Evolutionary conservation across 768 basidiomycete species (phyloP), one percentile per base, ranked within the genome.

Genomic region (Auriscalpium orientale): DNA sequence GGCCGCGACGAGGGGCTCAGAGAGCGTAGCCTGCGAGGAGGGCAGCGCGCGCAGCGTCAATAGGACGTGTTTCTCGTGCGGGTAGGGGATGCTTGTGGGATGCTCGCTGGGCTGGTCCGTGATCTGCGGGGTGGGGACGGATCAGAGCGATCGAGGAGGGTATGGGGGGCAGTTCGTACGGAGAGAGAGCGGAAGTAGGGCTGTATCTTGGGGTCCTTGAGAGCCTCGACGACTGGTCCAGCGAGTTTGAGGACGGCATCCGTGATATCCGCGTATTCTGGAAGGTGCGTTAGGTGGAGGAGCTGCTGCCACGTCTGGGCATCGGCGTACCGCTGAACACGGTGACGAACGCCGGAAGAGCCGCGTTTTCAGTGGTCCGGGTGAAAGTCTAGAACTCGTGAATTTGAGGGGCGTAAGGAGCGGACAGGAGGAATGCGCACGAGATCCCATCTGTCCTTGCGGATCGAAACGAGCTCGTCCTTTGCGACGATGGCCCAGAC

Each of bases 401-500:
- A n/a, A n/a, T 28, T 28, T 28, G 1, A 28, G 28, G 28, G 28
- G 28, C 28, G 5, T 4, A 28, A 28, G 5, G 28, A 7, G 28
- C 28, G 28, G 28, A 43, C 8, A 34, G 52, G 44, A 47, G n/a
- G 46, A 49, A 53, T n/a, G 76, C 86, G 65, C 56, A 95, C 93
- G 68, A 95, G 70, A 68, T 95, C 94, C 90, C 91, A 97, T 59
- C 93, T 80, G 56, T 76, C 70, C 54, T 83, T 76, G 69, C 83
- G 85, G 64, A 91, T 80, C 37, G 74, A 73, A 55, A 78, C 71
- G 58, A 95, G 75, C 61, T 91, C 87, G 56, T 86, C 81, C 74
- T 95, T 97, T 36, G 81, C 77, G 28, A 93, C 85, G 53, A 94
- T 68, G 10, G 83, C 91, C 85, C 87, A 97, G 4, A 95, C 89